Percentiles rank a stretch among this genome's conserved stretches.
phyloP scores from a whole-genome alignment of 2,329 filamentous ascomycete species.

The Sporothrix humicola region DNA sequence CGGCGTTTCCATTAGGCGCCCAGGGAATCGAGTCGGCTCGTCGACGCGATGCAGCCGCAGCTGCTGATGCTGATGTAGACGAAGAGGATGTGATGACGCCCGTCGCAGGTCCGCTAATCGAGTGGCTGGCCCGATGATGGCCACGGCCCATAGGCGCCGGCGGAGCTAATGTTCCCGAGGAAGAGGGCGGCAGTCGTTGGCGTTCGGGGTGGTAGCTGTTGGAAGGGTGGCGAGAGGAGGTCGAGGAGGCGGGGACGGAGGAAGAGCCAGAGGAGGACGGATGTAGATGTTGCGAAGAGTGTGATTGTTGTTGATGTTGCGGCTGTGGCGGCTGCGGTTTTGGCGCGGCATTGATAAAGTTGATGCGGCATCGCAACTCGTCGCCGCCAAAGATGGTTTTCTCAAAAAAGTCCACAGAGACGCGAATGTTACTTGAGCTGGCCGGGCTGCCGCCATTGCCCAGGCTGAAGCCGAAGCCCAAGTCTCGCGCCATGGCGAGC shows the following conservation, averaged over 20 bases:
- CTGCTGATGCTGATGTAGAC: slow-evolving; percentile 4
- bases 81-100: slow-evolving; percentile 15
- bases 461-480: neutral
- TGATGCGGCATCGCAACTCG: slow-evolving; percentile 93
- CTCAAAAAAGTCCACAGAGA: slow-evolving; percentile 94
- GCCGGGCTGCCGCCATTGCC: slow-evolving; percentile 6
- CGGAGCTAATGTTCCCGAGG: slow-evolving; percentile 31
- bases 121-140: slow-evolving; percentile 37
- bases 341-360: slow-evolving; percentile 81
- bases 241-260: neutral
- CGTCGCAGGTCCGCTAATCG: slow-evolving; percentile 35
- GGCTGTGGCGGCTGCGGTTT: slow-evolving; percentile 32
- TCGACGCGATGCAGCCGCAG: slow-evolving; percentile 5
- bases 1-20: neutral
- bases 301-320: neutral
- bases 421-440: slow-evolving; percentile 75
- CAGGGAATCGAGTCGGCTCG: slow-evolving; percentile 24
- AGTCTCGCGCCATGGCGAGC: slow-evolving; percentile 34
- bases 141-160: slow-evolving; percentile 28
- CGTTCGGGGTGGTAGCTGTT: slow-evolving; percentile 30
- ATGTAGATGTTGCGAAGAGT: slow-evolving; percentile 21
- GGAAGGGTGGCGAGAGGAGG: slow-evolving; percentile 38
- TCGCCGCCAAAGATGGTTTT: slow-evolving; percentile 96
- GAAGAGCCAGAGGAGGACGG: neutral
- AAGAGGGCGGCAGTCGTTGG: slow-evolving; percentile 14